Conservation (phyloP, 768 basidiomycete species). For the Termitomyces heimii region DNA sequence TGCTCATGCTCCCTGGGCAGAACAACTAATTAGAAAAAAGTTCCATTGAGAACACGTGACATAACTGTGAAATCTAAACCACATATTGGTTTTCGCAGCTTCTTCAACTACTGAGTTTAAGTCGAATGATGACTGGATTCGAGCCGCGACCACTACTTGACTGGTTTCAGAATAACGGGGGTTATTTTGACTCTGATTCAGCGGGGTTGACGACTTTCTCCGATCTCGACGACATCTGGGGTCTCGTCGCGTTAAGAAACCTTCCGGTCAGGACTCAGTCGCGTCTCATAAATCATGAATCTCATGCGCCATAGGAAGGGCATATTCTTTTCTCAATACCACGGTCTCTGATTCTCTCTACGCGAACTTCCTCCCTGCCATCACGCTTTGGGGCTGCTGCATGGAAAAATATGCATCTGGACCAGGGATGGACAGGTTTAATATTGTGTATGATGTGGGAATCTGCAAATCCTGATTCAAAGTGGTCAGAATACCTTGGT, state of each 20-base stretch:
- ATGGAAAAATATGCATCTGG: slow-evolving; percentile 59
- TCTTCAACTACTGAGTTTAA: not conserved
- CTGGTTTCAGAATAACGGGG: slow-evolving; percentile 58
- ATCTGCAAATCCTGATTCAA: slow-evolving; percentile 51
- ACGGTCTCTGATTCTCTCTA: slow-evolving; percentile 68
- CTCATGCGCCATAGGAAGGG: slow-evolving; percentile 48
- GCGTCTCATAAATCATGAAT: not conserved
- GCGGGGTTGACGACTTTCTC: slow-evolving; percentile 44
- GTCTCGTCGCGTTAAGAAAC: slow-evolving; percentile 67
- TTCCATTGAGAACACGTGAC: too few relatives aligned
- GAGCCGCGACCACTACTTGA: slow-evolving; percentile 8
- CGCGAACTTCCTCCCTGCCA: slow-evolving; percentile 66
- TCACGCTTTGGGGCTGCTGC: slow-evolving; percentile 47
- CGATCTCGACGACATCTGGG: slow-evolving; percentile 56
- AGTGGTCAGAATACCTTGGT: slow-evolving; percentile 74
- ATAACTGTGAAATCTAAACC: too few relatives aligned
- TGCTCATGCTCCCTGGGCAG: not conserved
- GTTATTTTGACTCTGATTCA: slow-evolving; percentile 37
- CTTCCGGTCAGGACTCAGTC: slow-evolving; percentile 48
- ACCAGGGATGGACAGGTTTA: slow-evolving; percentile 78
- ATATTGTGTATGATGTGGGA: slow-evolving; percentile 99
- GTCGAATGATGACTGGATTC: not conserved
- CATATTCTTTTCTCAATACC: slow-evolving; percentile 81
- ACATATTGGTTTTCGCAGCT: not conserved
- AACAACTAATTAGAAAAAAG: not conserved